Evolutionary conservation across 306 rosid species (phyloP).

Genomic region (Gynostemma pentaphyllum): DNA sequence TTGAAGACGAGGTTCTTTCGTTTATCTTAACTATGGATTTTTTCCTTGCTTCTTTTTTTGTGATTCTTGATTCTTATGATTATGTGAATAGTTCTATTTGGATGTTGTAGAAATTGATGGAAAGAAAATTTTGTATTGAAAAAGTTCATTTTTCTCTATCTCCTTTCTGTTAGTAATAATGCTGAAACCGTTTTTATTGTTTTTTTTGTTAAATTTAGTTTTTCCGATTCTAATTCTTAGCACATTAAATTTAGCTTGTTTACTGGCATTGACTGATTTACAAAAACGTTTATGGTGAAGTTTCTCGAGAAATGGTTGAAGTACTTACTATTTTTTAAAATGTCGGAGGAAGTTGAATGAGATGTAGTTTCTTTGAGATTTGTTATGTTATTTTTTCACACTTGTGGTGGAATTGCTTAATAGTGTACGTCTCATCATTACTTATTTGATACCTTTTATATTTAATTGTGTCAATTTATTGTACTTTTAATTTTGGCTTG

Average conservation of each 20-base stretch:
- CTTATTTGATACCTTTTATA: not conserved
- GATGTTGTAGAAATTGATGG: not conserved
- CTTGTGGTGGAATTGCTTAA: not conserved
- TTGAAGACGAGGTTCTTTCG: constrained; percentile 56
- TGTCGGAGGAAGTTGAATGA: not conserved
- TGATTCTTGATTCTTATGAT: not conserved
- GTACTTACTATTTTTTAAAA: not conserved
- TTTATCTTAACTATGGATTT: not conserved
- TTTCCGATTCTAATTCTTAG: not conserved
- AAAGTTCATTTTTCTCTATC: not conserved
- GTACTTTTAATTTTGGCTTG: not conserved
- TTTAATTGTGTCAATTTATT: not conserved
- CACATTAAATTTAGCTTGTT: not conserved
- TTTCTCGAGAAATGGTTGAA: not conserved
- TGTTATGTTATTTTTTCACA: not conserved
- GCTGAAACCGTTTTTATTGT: not conserved
- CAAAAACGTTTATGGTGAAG: not conserved
- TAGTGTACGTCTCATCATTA: not conserved
- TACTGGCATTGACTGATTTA: not conserved
- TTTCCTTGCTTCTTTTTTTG: not conserved
- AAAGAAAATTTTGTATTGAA: not conserved
- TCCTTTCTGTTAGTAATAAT: not conserved
- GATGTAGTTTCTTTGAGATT: not conserved
- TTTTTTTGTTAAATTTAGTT: not conserved
- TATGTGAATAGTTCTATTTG: not conserved